These are phyloP conservation scores for Syzygium grande DNA, from an alignment of 345 rosid genomes.

Conservation along the genomic window DNA sequence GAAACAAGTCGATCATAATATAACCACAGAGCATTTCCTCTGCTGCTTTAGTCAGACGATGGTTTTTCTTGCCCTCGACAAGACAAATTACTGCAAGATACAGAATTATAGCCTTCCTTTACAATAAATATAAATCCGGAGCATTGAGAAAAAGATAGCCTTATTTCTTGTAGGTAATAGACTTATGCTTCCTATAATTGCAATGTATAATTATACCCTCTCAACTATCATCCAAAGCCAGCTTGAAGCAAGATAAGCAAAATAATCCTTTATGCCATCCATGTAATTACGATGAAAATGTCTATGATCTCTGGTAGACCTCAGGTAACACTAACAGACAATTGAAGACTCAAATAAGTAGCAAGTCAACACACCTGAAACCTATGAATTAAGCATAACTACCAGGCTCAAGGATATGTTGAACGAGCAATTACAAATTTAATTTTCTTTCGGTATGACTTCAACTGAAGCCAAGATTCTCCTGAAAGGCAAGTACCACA, in stretches of 20 bases:
- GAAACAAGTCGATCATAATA: neutral
- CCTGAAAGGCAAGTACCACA: neutral
- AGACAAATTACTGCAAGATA: neutral
- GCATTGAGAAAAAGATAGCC: neutral
- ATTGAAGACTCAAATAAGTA: neutral
- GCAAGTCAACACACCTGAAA: neutral
- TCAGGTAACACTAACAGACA: neutral
- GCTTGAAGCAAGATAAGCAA: neutral
- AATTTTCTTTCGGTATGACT: neutral
- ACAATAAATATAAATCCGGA: neutral
- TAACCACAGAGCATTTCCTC: neutral
- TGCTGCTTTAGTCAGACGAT: neutral
- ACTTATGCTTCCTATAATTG: neutral
- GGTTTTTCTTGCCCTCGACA: neutral
- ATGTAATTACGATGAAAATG: neutral
- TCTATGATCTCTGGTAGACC: neutral
- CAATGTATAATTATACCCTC: neutral
- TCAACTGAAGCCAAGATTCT: neutral
- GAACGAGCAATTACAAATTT: neutral
- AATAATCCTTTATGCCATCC: neutral
- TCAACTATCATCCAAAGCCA: neutral
- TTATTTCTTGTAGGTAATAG: neutral
- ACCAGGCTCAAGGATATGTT: neutral
- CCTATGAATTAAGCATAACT: neutral
- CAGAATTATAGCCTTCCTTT: neutral